phyloP scores from a whole-genome alignment of 139 green algal species.

The Gonium pectorale region DNA sequence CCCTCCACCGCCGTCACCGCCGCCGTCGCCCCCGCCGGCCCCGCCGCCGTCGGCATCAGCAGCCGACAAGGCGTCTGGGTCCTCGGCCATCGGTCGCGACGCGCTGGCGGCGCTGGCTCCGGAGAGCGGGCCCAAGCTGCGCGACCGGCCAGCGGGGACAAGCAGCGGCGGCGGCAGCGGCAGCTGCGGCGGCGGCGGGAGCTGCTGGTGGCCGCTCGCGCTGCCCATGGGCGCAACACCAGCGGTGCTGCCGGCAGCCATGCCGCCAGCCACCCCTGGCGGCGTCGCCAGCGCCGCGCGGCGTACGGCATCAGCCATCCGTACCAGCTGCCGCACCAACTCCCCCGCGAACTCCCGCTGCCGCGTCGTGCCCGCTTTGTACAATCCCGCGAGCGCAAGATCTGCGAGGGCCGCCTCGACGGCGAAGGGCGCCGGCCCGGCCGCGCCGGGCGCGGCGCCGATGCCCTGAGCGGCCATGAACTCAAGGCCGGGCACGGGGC shows the following conservation, averaged over 20 bases:
- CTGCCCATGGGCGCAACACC: background rate
- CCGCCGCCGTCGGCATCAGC: constrained; percentile 1
- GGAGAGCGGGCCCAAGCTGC: background rate
- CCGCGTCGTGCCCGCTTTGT: constrained; percentile 26
- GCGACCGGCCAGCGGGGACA: background rate
- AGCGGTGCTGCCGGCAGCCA: background rate
- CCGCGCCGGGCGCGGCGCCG: background rate
- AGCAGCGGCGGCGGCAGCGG: constrained; percentile 9
- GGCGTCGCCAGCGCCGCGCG: constrained; percentile 9
- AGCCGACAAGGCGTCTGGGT: constrained; percentile 23
- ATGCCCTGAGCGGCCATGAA: background rate
- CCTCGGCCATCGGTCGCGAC: background rate
- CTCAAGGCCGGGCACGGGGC: background rate
- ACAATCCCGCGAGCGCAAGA: constrained; percentile 52
- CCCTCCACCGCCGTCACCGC: background rate
- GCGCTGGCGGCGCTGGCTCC: background rate
- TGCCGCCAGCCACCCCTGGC: background rate
- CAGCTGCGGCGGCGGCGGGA: constrained; percentile 26
- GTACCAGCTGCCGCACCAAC: constrained; percentile 54
- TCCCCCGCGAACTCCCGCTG: constrained; percentile 63
- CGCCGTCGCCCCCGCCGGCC: background rate
- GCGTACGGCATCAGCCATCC: constrained; percentile 42
- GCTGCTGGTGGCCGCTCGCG: background rate
- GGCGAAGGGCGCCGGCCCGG: constrained; percentile 30
- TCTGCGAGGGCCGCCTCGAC: constrained; percentile 52